phyloP scores from a whole-genome alignment of 2,329 filamentous ascomycete species.

The Cytospora leucostoma region DNA sequence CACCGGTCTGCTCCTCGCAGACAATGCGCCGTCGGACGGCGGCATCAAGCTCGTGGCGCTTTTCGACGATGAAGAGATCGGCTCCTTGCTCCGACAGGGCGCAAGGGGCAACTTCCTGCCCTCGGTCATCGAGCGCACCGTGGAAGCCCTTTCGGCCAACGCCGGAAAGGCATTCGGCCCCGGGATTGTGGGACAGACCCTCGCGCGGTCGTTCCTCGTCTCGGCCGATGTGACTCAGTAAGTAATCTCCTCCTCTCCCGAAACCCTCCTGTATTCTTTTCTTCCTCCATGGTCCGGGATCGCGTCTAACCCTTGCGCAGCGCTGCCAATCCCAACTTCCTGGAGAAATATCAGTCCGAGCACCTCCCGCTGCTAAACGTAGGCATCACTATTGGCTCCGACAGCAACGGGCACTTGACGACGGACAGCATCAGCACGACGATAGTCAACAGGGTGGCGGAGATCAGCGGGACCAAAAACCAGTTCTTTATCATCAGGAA shows the following conservation, averaged over 20 bases:
- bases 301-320: too few relatives aligned
- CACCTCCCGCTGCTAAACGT: slow-evolving; percentile 89
- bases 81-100: slow-evolving; percentile 85
- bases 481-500: slow-evolving; percentile 96
- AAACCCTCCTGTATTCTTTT: too few relatives aligned
- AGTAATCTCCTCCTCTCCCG: slow-evolving; percentile 19
- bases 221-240: slow-evolving; percentile 86
- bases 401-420: slow-evolving; percentile 94
- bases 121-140: slow-evolving; percentile 75
- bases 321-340: slow-evolving; percentile 92
- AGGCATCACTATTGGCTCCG: slow-evolving; percentile 76
- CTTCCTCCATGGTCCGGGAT: too few relatives aligned
- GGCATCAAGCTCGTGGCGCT: slow-evolving; percentile 88
- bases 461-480: slow-evolving; percentile 68
- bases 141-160: slow-evolving; percentile 65
- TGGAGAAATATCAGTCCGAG: slow-evolving; percentile 76
- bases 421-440: slow-evolving; percentile 86
- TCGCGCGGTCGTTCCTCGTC: slow-evolving; percentile 88
- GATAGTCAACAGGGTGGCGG: slow-evolving; percentile 76
- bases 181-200: slow-evolving; percentile 74
- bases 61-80: slow-evolving; percentile 97
- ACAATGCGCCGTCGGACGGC: slow-evolving; percentile 58
- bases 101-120: slow-evolving; percentile 88
- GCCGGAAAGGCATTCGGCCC: slow-evolving; percentile 51
- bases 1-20: slow-evolving; percentile 74